phyloP scores from a whole-genome alignment of 257 asterid species.

The Oldenlandia corymbosa region DNA sequence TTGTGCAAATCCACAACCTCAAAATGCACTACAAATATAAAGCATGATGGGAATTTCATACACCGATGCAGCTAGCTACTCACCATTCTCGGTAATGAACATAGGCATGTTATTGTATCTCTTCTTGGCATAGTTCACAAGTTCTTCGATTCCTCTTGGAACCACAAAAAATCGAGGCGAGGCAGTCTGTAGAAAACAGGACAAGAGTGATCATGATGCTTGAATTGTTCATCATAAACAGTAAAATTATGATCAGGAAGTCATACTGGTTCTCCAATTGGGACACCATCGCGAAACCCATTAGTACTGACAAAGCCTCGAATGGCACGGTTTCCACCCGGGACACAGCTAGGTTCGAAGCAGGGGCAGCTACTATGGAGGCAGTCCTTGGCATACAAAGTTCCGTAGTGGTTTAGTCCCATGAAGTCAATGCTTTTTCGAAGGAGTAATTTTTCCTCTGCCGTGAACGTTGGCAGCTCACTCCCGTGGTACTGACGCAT shows the following conservation, averaged over 20 bases:
- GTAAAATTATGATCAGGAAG: not conserved
- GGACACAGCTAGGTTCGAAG: slow-evolving; percentile 32
- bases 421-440: slow-evolving; percentile 59
- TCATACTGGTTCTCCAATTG: slow-evolving; percentile 66
- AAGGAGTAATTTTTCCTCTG: slow-evolving; percentile 42
- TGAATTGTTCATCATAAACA: not conserved
- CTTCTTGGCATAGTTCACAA: slow-evolving; percentile 43
- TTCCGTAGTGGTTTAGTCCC: slow-evolving; percentile 63
- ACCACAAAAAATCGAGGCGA: slow-evolving; percentile 38
- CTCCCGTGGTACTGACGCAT: slow-evolving; percentile 58
- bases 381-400: slow-evolving; percentile 74
- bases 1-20: not conserved
- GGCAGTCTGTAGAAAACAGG: slow-evolving; percentile 45
- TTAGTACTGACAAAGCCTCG: slow-evolving; percentile 45
- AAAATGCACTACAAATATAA: too few species aligned
- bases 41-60: too few species aligned
- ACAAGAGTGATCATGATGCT: not conserved
- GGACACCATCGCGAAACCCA: slow-evolving; percentile 46
- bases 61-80: too few species aligned
- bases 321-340: slow-evolving; percentile 50
- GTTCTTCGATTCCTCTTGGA: slow-evolving; percentile 61
- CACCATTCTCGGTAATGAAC: slow-evolving; percentile 71
- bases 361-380: slow-evolving; percentile 46
- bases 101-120: slow-evolving; percentile 68
- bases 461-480: slow-evolving; percentile 51